phyloP scores from a whole-genome alignment of 1,284 basidiomycete genomes.

The Boletus calvinii region DNA sequence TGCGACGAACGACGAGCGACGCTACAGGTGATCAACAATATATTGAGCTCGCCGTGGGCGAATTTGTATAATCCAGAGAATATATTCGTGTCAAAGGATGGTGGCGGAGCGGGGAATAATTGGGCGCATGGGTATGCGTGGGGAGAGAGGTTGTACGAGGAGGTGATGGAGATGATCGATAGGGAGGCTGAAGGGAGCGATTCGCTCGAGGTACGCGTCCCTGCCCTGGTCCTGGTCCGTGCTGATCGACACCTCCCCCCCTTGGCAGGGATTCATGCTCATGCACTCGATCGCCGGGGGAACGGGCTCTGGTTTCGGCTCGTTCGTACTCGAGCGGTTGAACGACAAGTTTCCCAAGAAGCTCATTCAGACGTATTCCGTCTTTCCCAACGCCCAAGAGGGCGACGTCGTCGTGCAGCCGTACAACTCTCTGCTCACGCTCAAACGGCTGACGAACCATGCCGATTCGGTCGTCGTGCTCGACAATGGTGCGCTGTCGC shows the following conservation, averaged over 20 bases:
- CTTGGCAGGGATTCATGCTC: slow-evolving; percentile 90
- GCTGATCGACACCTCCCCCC: neutral
- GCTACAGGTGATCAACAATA: slow-evolving; percentile 90
- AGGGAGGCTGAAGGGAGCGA: slow-evolving; percentile 98
- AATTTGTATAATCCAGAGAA: slow-evolving; percentile 98
- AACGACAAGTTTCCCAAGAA: slow-evolving; percentile 99
- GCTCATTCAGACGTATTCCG: slow-evolving; percentile 98
- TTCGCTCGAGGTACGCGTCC: slow-evolving; percentile 78
- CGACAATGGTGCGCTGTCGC: slow-evolving; percentile 92
- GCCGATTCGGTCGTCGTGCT: slow-evolving; percentile 97
- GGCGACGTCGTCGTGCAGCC: slow-evolving; percentile 97
- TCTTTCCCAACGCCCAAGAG: slow-evolving; percentile 92
- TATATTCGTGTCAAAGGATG: slow-evolving; percentile 92
- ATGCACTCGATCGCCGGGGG: slow-evolving; percentile 99
- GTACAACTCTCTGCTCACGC: slow-evolving; percentile 94
- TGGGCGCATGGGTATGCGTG: slow-evolving; percentile 95
- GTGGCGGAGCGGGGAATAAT: slow-evolving; percentile 98
- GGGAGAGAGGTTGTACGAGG: slow-evolving; percentile 93
- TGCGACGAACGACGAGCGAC: slow-evolving; percentile 2
- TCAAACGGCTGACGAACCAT: slow-evolving; percentile 93
- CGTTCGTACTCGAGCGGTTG: slow-evolving; percentile 92
- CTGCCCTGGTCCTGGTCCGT: too few relatives aligned
- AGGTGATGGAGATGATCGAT: slow-evolving; percentile 99
- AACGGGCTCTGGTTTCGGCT: slow-evolving; percentile 97
- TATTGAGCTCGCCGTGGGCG: slow-evolving; percentile 88